A percentile compares a stretch with the other conserved stretches of the same genome.
Conservation (phyloP, 352 stramenopile species). For the Globisporangium paroecandrum region DNA sequence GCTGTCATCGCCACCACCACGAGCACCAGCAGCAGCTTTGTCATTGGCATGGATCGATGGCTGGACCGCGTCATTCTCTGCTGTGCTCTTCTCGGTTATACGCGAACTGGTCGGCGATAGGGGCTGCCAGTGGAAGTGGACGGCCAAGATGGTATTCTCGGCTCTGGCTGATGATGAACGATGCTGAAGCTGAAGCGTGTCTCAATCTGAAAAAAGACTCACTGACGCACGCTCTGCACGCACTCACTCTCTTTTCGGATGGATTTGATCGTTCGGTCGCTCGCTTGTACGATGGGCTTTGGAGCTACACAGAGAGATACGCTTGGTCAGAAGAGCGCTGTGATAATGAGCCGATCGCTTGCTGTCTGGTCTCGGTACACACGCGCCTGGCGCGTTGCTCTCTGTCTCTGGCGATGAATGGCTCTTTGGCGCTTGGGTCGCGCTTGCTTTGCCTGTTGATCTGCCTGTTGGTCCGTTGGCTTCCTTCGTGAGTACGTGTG, state of each 20-base stretch:
- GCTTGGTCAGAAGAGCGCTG: neutral
- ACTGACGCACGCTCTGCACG: neutral
- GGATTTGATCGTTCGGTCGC: constrained; percentile 4
- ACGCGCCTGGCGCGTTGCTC: neutral
- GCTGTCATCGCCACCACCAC: too few species aligned
- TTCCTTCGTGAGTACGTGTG: neutral
- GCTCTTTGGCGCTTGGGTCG: neutral
- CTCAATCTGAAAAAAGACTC: constrained; percentile 4
- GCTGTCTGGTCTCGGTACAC: neutral
- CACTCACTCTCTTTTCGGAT: neutral
- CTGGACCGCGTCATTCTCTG: neutral
- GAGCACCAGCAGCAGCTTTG: neutral
- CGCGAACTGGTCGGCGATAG: neutral
- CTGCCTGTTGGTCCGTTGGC: neutral
- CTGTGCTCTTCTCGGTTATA: neutral
- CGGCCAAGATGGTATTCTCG: neutral
- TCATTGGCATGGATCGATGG: neutral
- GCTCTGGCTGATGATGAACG: neutral
- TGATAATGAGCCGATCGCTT: neutral
- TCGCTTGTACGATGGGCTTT: neutral
- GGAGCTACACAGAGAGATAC: neutral
- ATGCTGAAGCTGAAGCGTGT: neutral
- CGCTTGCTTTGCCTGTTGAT: neutral
- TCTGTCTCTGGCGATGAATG: constrained; percentile 5
- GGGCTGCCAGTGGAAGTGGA: neutral